A percentile compares a stretch with the other conserved stretches of the same genome.
Conservation (phyloP, 345 rosid genomes). For the Erodium maritimum region DNA sequence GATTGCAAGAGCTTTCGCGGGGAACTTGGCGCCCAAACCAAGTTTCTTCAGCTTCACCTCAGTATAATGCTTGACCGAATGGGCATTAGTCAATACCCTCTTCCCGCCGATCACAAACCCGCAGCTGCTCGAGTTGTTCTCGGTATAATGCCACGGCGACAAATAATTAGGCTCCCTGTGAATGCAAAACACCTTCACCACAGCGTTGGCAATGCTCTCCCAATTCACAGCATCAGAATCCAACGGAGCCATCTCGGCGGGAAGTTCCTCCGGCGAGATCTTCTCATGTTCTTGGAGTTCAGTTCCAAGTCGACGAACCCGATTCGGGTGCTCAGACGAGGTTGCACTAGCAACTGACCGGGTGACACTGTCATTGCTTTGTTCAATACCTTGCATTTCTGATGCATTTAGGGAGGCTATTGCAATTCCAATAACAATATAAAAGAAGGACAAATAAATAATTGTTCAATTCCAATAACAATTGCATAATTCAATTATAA, state of each 20-base stretch:
- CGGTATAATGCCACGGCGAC: constrained; percentile 86
- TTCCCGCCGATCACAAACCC: constrained; percentile 67
- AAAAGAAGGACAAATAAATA: too few relatives aligned
- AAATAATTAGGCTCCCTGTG: constrained; percentile 92
- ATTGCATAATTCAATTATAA: too few relatives aligned
- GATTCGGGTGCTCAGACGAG: too few relatives aligned
- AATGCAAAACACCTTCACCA: constrained; percentile 83
- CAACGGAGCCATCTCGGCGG: constrained; percentile 3
- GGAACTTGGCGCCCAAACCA: constrained; percentile 76
- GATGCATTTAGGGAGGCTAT: too few relatives aligned
- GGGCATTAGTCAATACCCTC: constrained; percentile 85
- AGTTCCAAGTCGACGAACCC: too few relatives aligned
- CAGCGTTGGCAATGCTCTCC: constrained; percentile 69
- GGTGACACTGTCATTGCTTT: too few relatives aligned
- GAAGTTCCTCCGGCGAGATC: too few relatives aligned
- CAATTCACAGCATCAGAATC: background rate
- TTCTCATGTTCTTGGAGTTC: too few relatives aligned
- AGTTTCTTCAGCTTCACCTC: constrained; percentile 87
- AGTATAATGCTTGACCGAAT: constrained; percentile 84
- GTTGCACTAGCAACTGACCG: too few relatives aligned
- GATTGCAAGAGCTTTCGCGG: constrained; percentile 78
- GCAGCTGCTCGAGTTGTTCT: constrained; percentile 73
- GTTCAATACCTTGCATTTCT: too few relatives aligned
- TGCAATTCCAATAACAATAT: too few relatives aligned
- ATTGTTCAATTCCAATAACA: too few relatives aligned